These are phyloP conservation scores for Dentipellis sp. DNA, from an alignment of 768 basidiomycete genomes.

Conservation along the genomic window DNA sequence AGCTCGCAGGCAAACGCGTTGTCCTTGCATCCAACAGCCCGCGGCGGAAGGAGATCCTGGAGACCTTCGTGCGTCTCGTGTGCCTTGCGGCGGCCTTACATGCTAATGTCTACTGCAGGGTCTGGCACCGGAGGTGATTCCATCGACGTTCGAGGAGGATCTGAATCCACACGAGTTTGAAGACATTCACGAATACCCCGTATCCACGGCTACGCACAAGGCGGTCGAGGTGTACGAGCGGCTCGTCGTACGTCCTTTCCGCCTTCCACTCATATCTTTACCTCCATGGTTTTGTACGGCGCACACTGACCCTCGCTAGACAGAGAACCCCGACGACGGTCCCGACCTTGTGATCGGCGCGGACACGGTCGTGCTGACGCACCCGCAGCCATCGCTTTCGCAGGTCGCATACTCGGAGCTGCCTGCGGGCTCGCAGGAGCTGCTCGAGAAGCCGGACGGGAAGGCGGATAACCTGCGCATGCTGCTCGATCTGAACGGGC, in stretches of 20 bases:
- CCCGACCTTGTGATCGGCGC: conserved; percentile 82
- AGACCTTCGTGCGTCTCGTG: conserved; percentile 51
- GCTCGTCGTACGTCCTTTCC: conserved; percentile 45
- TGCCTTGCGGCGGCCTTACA: not conserved
- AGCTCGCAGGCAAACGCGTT: conserved; percentile 67
- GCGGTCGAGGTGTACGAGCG: conserved; percentile 82
- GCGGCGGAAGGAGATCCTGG: conserved; percentile 75
- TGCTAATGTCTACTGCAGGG: conserved; percentile 30
- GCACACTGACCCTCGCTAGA: conserved; percentile 20
- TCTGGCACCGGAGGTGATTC: conserved; percentile 58
- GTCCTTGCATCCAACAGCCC: conserved; percentile 85
- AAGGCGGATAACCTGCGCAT: conserved; percentile 81
- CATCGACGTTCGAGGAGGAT: conserved; percentile 77
- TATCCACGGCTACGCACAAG: conserved; percentile 69
- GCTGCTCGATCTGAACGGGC: conserved; percentile 81
- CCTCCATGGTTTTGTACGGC: not conserved
- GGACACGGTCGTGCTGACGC: conserved; percentile 91
- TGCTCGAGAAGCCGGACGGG: conserved; percentile 81
- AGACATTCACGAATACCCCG: conserved; percentile 65
- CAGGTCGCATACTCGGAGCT: conserved; percentile 45
- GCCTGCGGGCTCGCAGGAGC: conserved; percentile 48
- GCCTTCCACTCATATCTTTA: not conserved
- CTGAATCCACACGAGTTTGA: conserved; percentile 58
- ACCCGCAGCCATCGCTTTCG: conserved; percentile 52
- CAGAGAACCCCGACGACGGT: conserved; percentile 50